phyloP scores from a whole-genome alignment of 78 protist species.

The Dictyostelium citrinum region DNA sequence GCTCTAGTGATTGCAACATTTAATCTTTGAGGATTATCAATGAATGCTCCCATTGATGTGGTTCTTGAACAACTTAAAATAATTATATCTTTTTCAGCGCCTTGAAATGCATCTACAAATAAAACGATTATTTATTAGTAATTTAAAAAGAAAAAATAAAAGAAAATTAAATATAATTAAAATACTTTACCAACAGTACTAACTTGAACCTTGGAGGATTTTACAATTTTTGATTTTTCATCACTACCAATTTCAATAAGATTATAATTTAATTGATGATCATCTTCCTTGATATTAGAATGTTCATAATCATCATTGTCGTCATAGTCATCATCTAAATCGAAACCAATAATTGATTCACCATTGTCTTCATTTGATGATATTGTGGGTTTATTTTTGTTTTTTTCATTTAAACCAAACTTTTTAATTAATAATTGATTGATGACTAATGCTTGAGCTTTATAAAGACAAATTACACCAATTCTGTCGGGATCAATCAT shows the following conservation, averaged over 20 bases:
- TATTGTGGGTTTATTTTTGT: not conserved
- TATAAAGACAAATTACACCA: conserved; percentile 86
- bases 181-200: conserved; percentile 78
- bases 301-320: not conserved
- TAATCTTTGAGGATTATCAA: conserved; percentile 83
- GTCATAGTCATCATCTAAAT: not conserved
- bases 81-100: conserved; percentile 89
- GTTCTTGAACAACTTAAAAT: conserved; percentile 36
- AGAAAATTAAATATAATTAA: too few species aligned
- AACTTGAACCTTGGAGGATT: not conserved
- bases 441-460: conserved; percentile 32
- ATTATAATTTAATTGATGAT: too few species aligned
- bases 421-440: not conserved
- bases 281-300: not conserved
- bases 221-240: not conserved
- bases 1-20: conserved; percentile 95
- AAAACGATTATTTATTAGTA: too few species aligned
- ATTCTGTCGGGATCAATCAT: conserved; percentile 45
- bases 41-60: conserved; percentile 73
- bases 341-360: not conserved
- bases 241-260: not conserved
- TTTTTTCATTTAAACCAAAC: not conserved
- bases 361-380: not conserved
- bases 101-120: conserved; percentile 85
- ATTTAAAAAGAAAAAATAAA: too few species aligned